Evolutionary conservation across 2,329 filamentous ascomycete genomes (phyloP), one percentile per base, ranked within the genome.

Genomic region (Fusarium sp.): DNA sequence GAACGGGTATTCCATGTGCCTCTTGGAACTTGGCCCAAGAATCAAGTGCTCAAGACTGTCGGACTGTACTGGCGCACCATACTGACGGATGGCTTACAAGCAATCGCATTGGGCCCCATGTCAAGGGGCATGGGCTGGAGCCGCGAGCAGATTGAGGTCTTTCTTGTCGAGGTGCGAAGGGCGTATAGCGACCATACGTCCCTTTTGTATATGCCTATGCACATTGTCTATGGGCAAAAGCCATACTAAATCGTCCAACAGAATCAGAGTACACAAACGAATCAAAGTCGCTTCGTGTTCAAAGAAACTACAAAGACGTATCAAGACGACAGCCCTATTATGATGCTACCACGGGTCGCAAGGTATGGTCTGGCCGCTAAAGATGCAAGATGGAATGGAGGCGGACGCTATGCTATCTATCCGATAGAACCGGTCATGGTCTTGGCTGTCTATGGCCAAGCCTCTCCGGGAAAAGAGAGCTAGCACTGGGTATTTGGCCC

Each of bases 161-260:
- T 86, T 67, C 81, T 88, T 22, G 79, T 86, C 18, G 80, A 84
- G 24, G 85, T 88, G 22, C 80, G 85, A 68, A 85, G 81, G 67
- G 85, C 84, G n/a, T 87, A 86, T 70, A 79, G 81, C 70, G 85
- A 86, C 61, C 84, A 83, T 54, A 75, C 78, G 62, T 80, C 79
- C 72, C 83, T 85, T 73, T 81, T 84, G 81, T 88, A 87, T 70
- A 89, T 90, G 87, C 87, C 87, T 14, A 81, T 89, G 71, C 84
- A 88, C 75, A 83, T 89, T 57, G 81, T 88, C 18, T 89, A 87
- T 72, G 87, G 84, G 22, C 88, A 89, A 78, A 89, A 85, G 77
- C 86, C 87, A 38, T 55, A 68, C 39, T 73, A 67, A 55, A 51
- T 44, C 53, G 30, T 35, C 47, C 28, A 35, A 28, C n/a, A 35